Conservation (phyloP, 352 stramenopile genomes). For the Phytophthora quininea region DNA sequence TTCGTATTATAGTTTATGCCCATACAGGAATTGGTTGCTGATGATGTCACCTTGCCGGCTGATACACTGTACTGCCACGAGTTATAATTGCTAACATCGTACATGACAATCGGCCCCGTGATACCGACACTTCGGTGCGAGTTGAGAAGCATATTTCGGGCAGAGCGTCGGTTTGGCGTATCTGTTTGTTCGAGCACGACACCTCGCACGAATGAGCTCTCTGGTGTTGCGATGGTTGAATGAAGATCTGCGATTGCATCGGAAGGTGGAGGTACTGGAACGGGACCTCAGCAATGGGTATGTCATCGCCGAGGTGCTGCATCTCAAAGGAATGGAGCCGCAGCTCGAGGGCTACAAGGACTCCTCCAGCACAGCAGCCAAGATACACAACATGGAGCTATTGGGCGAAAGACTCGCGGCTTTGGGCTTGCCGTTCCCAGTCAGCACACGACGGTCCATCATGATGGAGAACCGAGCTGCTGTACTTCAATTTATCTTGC, state of each 20-base stretch:
- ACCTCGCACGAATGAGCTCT: constrained; percentile 45
- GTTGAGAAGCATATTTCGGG: constrained; percentile 29
- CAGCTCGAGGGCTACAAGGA: constrained; percentile 58
- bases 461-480: constrained; percentile 70
- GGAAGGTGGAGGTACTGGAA: constrained; percentile 57
- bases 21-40: neutral
- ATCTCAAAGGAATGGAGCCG: constrained; percentile 52
- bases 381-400: constrained; percentile 70
- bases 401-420: constrained; percentile 45
- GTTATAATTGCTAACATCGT: too few relatives aligned
- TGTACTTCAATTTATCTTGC: constrained; percentile 63
- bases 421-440: constrained; percentile 45
- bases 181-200: neutral
- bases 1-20: too few relatives aligned
- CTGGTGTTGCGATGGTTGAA: constrained; percentile 75
- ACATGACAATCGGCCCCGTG: too few relatives aligned
- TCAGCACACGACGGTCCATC: constrained; percentile 52
- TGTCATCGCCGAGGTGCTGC: constrained; percentile 66
- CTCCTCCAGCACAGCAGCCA: constrained; percentile 32
- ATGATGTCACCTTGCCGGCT: too few relatives aligned
- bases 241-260: constrained; percentile 57
- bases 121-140: neutral
- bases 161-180: constrained; percentile 23
- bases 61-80: too few relatives aligned
- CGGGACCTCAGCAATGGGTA: constrained; percentile 74